Conservation (phyloP, 768 basidiomycete genomes). For the Cystobasidium tubakii region DNA sequence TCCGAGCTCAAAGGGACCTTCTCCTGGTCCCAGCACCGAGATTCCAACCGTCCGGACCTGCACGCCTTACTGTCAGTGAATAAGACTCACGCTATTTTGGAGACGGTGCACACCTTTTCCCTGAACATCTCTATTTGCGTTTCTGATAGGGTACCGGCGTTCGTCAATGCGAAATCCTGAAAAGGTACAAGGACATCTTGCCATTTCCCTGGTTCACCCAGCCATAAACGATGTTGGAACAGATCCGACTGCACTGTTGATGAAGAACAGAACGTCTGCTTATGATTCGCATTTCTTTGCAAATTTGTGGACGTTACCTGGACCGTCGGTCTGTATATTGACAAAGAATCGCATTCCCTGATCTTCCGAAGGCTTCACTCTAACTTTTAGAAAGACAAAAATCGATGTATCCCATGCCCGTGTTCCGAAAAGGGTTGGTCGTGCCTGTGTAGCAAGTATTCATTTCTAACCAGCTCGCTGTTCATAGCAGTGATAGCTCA, state of each 20-base stretch:
- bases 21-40: slow-evolving; percentile 34
- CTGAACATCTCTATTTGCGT: slow-evolving; percentile 67
- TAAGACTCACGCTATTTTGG: slow-evolving; percentile 56
- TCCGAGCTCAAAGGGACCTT: slow-evolving; percentile 34
- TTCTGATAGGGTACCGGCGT: slow-evolving; percentile 54
- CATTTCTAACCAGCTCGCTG: too few species aligned
- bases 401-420: slow-evolving; percentile 73
- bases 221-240: slow-evolving; percentile 92
- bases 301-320: slow-evolving; percentile 43
- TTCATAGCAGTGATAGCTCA: too few species aligned
- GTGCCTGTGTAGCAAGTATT: slow-evolving; percentile 52
- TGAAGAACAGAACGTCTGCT: not conserved
- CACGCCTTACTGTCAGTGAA: not conserved
- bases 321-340: slow-evolving; percentile 83
- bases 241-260: slow-evolving; percentile 66
- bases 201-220: slow-evolving; percentile 61
- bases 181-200: slow-evolving; percentile 81
- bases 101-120: slow-evolving; percentile 66
- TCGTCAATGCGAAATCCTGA: slow-evolving; percentile 53
- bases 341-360: slow-evolving; percentile 75
- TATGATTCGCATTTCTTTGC: not conserved
- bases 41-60: slow-evolving; percentile 37
- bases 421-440: slow-evolving; percentile 81
- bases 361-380: slow-evolving; percentile 57
- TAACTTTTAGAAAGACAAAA: slow-evolving; percentile 73